Percentiles rank a stretch among this genome's conserved stretches.
Conservation (phyloP, 1,139 yeast species). For the Meyerozyma guilliermondii region DNA sequence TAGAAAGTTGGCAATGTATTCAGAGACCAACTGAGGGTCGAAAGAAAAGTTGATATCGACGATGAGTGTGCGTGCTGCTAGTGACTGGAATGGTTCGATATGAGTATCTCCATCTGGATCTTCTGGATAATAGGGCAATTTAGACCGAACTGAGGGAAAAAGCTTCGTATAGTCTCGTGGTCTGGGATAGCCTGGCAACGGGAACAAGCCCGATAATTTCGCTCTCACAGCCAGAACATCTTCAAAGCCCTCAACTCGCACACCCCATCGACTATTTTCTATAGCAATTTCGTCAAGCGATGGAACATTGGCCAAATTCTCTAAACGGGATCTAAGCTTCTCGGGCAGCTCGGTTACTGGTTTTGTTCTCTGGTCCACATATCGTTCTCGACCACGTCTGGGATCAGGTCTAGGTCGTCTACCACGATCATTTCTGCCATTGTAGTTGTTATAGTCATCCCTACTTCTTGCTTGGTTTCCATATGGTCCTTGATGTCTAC, state of each 20-base stretch:
- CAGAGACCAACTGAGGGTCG: slow-evolving; percentile 37
- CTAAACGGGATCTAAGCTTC: slow-evolving; percentile 18
- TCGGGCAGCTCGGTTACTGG: slow-evolving; percentile 13
- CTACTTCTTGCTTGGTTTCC: background rate
- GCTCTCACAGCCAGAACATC: slow-evolving; percentile 74
- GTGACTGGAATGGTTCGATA: slow-evolving; percentile 50
- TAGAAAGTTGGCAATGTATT: slow-evolving; percentile 39
- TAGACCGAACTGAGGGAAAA: slow-evolving; percentile 41
- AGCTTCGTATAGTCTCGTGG: slow-evolving; percentile 52
- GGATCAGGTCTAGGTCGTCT: background rate
- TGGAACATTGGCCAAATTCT: slow-evolving; percentile 16
- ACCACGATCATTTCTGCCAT: background rate
- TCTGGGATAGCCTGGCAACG: slow-evolving; percentile 66
- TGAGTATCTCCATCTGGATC: slow-evolving; percentile 35
- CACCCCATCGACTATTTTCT: slow-evolving; percentile 65
- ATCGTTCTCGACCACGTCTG: slow-evolving; percentile 5
- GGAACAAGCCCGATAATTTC: slow-evolving; percentile 76
- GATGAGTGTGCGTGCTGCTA: slow-evolving; percentile 45
- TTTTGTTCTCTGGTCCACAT: background rate
- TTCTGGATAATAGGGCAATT: slow-evolving; percentile 37
- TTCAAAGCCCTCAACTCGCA: slow-evolving; percentile 71
- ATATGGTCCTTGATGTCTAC: background rate
- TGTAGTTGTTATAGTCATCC: background rate
- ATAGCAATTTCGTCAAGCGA: slow-evolving; percentile 31
- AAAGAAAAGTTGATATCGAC: slow-evolving; percentile 42